These are phyloP conservation scores for Hypoxylon crocopeplum DNA, from an alignment of 495 filamentous ascomycete genomes.

Conservation along the genomic window DNA sequence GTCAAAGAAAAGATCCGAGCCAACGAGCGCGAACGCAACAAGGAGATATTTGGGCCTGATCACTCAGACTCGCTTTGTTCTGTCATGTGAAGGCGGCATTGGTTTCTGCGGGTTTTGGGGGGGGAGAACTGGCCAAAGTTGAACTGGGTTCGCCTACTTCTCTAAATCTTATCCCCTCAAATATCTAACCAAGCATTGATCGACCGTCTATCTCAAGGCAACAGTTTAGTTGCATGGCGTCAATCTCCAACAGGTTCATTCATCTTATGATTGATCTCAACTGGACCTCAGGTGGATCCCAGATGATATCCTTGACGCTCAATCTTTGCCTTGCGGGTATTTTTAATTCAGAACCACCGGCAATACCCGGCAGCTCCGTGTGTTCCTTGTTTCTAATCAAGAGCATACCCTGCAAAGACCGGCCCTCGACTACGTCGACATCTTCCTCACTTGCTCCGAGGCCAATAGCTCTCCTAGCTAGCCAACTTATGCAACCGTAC, in stretches of 20 bases:
- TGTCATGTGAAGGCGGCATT: conserved; percentile 48
- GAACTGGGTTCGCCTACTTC: too few species aligned
- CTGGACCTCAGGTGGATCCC: conserved; percentile 34
- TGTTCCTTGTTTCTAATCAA: conserved; percentile 21
- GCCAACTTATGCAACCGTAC: conserved; percentile 66
- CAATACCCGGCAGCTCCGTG: conserved; percentile 18
- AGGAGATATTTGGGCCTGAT: conserved; percentile 59
- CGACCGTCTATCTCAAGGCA: too few species aligned
- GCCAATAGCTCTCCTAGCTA: conserved; percentile 60
- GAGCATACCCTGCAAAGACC: conserved; percentile 23
- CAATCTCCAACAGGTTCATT: too few species aligned
- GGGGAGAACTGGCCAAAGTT: neutral
- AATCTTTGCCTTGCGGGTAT: conserved; percentile 27
- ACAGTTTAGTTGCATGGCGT: neutral
- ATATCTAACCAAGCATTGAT: too few species aligned
- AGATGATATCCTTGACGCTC: conserved; percentile 38
- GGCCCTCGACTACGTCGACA: conserved; percentile 15
- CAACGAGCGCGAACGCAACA: conserved; percentile 60
- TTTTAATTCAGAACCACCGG: conserved; percentile 7
- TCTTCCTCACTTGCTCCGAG: conserved; percentile 5
- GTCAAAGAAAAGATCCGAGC: conserved; percentile 66
- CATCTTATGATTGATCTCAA: conserved; percentile 34
- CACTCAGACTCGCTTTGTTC: conserved; percentile 49
- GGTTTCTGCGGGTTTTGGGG: neutral
- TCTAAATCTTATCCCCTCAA: too few species aligned